These are phyloP conservation scores for Chondrus crispus DNA, from an alignment of 23 red algal species.

Conservation along the genomic window DNA sequence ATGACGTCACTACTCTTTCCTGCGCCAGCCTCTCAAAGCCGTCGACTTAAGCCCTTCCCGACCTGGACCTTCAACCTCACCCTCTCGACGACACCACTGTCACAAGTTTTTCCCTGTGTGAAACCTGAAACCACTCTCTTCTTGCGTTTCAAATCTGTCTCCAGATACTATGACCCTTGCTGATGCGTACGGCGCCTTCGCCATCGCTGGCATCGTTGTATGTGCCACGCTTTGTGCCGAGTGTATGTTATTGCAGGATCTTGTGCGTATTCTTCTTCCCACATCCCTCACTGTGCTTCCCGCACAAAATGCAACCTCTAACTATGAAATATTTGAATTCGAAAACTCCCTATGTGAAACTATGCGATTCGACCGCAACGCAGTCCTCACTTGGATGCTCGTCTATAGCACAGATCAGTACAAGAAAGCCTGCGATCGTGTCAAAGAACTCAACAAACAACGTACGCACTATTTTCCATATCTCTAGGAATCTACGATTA, in stretches of 20 bases:
- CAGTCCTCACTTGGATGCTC: slow-evolving; percentile 49
- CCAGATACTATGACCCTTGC: slow-evolving; percentile 39
- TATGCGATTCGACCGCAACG: background rate
- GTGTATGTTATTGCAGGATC: background rate
- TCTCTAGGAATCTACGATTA: too few species aligned
- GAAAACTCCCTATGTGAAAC: background rate
- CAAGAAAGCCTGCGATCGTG: slow-evolving; percentile 28
- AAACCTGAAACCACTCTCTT: too few species aligned
- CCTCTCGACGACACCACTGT: too few species aligned
- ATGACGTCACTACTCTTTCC: too few species aligned
- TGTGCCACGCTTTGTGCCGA: slow-evolving; percentile 26
- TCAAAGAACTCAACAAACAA: slow-evolving; percentile 56
- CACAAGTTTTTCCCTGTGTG: too few species aligned
- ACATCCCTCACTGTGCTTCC: too few species aligned
- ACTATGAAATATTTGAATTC: too few species aligned
- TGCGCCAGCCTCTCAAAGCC: too few species aligned
- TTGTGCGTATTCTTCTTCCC: background rate
- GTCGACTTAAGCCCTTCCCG: too few species aligned
- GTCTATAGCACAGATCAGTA: slow-evolving; percentile 71
- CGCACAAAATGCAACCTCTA: too few species aligned
- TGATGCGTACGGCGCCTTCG: slow-evolving; percentile 56
- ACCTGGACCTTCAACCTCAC: too few species aligned
- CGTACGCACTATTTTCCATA: slow-evolving; percentile 22
- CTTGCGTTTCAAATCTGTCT: too few species aligned
- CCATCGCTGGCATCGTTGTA: slow-evolving; percentile 25